Conservation (phyloP, 352 stramenopile genomes). For the Phytopythium mirpurense region DNA sequence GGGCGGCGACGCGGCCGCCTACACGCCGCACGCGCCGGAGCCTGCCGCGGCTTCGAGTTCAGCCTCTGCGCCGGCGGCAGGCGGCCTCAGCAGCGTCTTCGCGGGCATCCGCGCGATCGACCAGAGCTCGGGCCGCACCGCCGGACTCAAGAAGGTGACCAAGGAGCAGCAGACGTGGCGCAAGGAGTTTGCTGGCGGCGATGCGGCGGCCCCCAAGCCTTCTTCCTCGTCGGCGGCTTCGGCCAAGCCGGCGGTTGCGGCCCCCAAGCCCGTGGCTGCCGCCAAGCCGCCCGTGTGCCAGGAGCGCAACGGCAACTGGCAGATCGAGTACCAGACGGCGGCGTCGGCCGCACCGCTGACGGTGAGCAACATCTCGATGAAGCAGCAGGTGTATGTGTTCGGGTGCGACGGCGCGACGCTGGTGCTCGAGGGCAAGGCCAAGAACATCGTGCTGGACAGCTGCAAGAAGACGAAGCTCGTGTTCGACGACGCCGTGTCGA, state of each 20-base stretch:
- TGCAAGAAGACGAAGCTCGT: conserved; percentile 96
- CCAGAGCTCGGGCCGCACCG: conserved; percentile 90
- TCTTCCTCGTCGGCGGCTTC: too few species aligned
- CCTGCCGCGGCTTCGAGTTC: conserved; percentile 23
- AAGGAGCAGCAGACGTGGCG: conserved; percentile 98
- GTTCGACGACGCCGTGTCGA: conserved; percentile 95
- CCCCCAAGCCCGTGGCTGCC: conserved; percentile 24
- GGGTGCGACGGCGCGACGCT: conserved; percentile 93
- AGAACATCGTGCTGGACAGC: conserved; percentile 94
- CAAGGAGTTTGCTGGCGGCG: conserved; percentile 88
- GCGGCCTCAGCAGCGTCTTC: conserved; percentile 82
- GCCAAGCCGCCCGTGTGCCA: conserved; percentile 64
- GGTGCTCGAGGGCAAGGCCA: conserved; percentile 96
- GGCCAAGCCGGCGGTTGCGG: conserved; percentile 10
- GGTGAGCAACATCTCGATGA: conserved; percentile 90
- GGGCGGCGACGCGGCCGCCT: conserved; percentile 46
- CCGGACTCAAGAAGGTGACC: conserved; percentile 93
- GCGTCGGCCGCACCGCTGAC: conserved; percentile 66
- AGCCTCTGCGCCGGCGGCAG: conserved; percentile 36
- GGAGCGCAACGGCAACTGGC: conserved; percentile 95
- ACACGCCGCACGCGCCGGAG: conserved; percentile 22
- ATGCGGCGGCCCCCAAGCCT: conserved; percentile 16
- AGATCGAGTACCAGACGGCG: conserved; percentile 94
- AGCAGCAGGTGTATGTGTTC: conserved; percentile 96
- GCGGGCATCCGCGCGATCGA: conserved; percentile 83